Base-by-base conservation (phyloP, 495 filamentous ascomycete species). In the Platismatia glauca region DNA sequence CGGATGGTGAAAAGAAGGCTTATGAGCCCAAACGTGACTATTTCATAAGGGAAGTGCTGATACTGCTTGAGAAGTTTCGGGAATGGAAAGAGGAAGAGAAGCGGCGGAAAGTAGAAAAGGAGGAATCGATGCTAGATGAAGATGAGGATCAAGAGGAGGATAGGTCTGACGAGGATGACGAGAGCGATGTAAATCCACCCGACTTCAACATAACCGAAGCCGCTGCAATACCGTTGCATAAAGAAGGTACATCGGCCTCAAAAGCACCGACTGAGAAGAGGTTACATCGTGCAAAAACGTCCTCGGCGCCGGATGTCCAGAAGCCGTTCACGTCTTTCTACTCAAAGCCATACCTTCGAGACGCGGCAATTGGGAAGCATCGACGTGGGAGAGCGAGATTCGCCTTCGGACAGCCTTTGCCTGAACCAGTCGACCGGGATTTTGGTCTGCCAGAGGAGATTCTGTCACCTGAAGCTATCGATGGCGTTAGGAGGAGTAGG, bases 41-140 rank as follows among this genome's bases (percentile, higher is more conserved):
- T 68, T 93, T 97, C 69, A 86, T 96, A 60, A 78, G 78, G 56
- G 89, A 93, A 56, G 89, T 96, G 39, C 79, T 87, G 60, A 80
- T 79, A 0, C 83, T 97, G 50, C 76, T 97, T 11, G 87, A 89
- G 59, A 97, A 97, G 67, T 97, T 96, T 72, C 81, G 83, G 43
- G 72, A 79, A 31, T 97, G 92, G 91, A 90, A 84, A 62, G 87
- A 94, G 66, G 89, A 95, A 73, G 94, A 97, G 73, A 93, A 91
- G 73, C 82, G 86, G 37, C 76, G 88, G 67, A 90, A 89, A 68
- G 71, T 81, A 9, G 84, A 86, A 68, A 87, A 82, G 70, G 86
- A 90, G 46, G 81, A 81, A 34, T 76, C 79, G 5, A 69, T 78
- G 27, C 75, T 75, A 20, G 70, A 66, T 34, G 67, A 66, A n/a